Evolutionary conservation across 73 alveolate genomes (phyloP), one percentile per base, ranked within the genome.

Genomic region (Blepharisma stoltei): DNA sequence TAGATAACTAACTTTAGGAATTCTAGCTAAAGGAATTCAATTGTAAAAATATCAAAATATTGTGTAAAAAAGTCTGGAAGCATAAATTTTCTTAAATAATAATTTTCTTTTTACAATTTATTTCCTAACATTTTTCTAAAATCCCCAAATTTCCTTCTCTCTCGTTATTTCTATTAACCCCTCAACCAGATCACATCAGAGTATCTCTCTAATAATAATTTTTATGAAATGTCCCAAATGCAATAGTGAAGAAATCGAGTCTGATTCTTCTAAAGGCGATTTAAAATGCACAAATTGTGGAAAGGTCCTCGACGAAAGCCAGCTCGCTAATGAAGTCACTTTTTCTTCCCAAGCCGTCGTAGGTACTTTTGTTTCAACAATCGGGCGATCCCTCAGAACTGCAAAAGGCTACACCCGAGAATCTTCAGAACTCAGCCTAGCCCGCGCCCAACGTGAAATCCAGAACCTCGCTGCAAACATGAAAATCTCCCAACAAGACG

Each of bases 271-370:
- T 18, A 6, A 46, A 46, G 88, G 88, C 6, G 81, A 54, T 18
- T 32, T 60, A 25, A 76, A 54, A 5, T 84, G 88, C 70, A 76
- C 83, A 9, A 50, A 54, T 27, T 84, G 92, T 70, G 88, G 88
- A 6, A 9, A 23, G 6, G 84, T 81, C 20, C 54, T 81, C n/a
- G 88, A 84, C 46, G 73, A 60, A 11, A 18, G 48, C 45, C 73
- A 60, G 73, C 14, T 60, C 37, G 23, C 73, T 14, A 14, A n/a
- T 2, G 73, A 25, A 60, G 73, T 60, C 45, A 18, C 73, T 60
- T 60, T 60, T 25, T 8, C n/a, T 60, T 60, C 73, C 5, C 73
- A 60, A n/a, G 73, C 73, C 46, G 73, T 60, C 46, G 73, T 60
- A 20, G 73, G 73, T 20, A 60, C 73, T 18, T 60, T 60, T 25